These are phyloP conservation scores for Arachnomyces sp. DNA, from an alignment of 2,329 filamentous ascomycete species.

Conservation along the genomic window DNA sequence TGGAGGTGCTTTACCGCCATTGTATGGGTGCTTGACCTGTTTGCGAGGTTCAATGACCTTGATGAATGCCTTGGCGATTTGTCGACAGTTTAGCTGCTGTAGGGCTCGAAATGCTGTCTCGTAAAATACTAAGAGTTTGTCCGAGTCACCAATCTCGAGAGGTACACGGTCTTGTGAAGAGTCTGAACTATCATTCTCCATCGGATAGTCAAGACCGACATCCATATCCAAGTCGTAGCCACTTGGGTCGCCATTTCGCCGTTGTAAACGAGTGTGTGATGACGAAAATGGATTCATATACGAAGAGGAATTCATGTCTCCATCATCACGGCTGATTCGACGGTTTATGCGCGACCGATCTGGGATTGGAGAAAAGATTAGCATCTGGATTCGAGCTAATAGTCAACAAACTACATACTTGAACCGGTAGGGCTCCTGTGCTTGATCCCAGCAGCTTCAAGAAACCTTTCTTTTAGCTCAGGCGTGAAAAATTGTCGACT, in stretches of 20 bases:
- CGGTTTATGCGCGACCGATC: too few relatives aligned
- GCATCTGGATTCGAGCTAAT: too few relatives aligned
- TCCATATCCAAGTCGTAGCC: conserved; percentile 16
- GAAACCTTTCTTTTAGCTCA: conserved; percentile 2
- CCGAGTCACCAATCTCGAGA: conserved; percentile 32
- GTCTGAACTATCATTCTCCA: conserved; percentile 10
- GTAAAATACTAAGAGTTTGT: conserved; percentile 34
- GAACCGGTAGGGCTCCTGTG: too few relatives aligned
- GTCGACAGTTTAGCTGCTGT: conserved; percentile 40
- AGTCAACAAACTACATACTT: too few relatives aligned
- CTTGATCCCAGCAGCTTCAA: background rate
- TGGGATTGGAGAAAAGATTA: too few relatives aligned
- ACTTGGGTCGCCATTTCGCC: background rate
- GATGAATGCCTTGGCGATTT: conserved; percentile 40
- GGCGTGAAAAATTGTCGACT: conserved; percentile 8
- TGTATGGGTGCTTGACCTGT: conserved; percentile 43
- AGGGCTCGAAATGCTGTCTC: conserved; percentile 34
- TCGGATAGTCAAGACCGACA: conserved; percentile 16
- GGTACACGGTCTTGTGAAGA: conserved; percentile 18
- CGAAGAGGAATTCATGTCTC: conserved; percentile 17
- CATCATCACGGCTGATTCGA: background rate
- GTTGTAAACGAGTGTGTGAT: too few relatives aligned
- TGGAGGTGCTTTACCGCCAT: conserved; percentile 33
- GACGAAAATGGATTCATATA: too few relatives aligned
- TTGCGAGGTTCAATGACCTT: conserved; percentile 42